Conservation (phyloP, 495 filamentous ascomycete species). For the Podospora comata region DNA sequence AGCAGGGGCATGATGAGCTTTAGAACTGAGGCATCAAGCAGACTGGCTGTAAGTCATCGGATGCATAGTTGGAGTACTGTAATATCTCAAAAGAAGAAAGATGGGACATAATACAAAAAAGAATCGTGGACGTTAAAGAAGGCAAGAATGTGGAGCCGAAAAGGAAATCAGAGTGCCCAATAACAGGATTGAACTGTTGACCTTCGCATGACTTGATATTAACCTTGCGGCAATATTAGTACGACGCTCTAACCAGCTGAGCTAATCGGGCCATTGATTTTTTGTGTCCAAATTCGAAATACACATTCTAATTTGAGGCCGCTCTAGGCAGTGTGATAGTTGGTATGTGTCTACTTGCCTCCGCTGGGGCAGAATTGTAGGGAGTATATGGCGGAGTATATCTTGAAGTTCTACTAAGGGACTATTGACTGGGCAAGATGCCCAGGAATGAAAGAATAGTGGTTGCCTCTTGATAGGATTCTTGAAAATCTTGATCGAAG, state of each 20-base stretch:
- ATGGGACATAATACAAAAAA: neutral
- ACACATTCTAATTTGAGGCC: too few relatives aligned
- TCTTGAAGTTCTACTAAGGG: neutral
- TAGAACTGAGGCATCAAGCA: neutral
- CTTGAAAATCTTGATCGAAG: too few relatives aligned
- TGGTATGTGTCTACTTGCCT: neutral
- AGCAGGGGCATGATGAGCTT: slow-evolving; percentile 37
- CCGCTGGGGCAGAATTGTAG: neutral
- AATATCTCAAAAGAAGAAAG: neutral
- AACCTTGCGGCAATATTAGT: slow-evolving; percentile 1
- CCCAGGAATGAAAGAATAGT: neutral
- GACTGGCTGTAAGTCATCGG: too few relatives aligned
- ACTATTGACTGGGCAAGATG: neutral
- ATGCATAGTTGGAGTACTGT: too few relatives aligned
- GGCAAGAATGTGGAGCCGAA: too few relatives aligned
- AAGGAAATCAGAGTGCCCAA: neutral
- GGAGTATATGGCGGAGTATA: slow-evolving; percentile 4
- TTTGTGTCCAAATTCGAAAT: too few relatives aligned
- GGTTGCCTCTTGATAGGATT: too few relatives aligned
- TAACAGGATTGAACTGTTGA: slow-evolving; percentile 19
- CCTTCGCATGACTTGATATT: slow-evolving; percentile 14
- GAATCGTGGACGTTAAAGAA: too few relatives aligned
- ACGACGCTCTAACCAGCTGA: slow-evolving; percentile 1
- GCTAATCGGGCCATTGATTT: neutral
- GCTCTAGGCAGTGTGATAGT: too few relatives aligned